Evolutionary conservation across 2,329 filamentous ascomycete species (phyloP).

Genomic region (Aspergillus eucalypticola): DNA sequence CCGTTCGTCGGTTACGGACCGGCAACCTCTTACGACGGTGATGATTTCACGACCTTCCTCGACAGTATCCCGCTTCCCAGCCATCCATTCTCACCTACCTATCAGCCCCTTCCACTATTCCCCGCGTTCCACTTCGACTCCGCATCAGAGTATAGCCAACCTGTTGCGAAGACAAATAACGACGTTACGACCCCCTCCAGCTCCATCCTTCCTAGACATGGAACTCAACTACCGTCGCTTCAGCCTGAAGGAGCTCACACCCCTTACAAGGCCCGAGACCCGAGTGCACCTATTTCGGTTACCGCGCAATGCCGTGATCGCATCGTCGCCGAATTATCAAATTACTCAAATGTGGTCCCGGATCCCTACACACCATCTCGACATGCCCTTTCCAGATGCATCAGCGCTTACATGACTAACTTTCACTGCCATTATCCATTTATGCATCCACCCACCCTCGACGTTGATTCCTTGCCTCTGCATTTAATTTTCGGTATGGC

Average conservation of each 20-base stretch:
- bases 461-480: constrained; percentile 27
- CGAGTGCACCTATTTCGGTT: constrained; percentile 31
- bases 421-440: constrained; percentile 38
- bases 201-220: constrained; percentile 36
- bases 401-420: constrained; percentile 36
- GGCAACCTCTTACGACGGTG: constrained; percentile 27
- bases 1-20: constrained; percentile 27
- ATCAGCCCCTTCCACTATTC: constrained; percentile 36
- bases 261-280: constrained; percentile 27
- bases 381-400: constrained; percentile 35
- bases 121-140: constrained; percentile 29
- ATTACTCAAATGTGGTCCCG: constrained; percentile 32
- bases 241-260: constrained; percentile 33
- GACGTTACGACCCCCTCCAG: constrained; percentile 26
- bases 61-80: constrained; percentile 37
- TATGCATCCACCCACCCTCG: constrained; percentile 34
- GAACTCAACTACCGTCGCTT: constrained; percentile 34
- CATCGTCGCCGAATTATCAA: constrained; percentile 22
- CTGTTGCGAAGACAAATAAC: constrained; percentile 19
- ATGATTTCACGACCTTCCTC: constrained; percentile 38
- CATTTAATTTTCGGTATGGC: constrained; percentile 35
- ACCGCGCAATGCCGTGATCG: constrained; percentile 35
- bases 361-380: constrained; percentile 32
- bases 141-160: constrained; percentile 27
- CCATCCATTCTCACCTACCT: constrained; percentile 35